Base-by-base conservation (phyloP, 1,284 basidiomycete species). In the Apiotrichum montevideense region DNA sequence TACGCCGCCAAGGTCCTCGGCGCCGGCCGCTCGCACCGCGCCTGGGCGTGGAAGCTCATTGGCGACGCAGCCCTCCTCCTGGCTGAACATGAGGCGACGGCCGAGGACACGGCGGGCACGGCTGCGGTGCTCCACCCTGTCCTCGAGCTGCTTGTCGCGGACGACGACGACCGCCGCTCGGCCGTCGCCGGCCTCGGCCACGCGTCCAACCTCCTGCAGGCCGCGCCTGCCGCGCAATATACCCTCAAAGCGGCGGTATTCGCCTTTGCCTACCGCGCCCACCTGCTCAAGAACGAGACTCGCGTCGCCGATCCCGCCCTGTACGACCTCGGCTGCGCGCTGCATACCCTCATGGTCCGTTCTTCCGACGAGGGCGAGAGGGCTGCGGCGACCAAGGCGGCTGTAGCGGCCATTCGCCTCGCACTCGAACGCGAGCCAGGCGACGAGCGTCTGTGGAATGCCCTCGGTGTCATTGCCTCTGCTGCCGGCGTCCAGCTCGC, bases 21-120 rank as follows among this genome's bases (percentile, higher is more conserved):
- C 35, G 75, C 79, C 9, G 83, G 82, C 45, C 72, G 82, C 42
- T 84, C 83, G 5, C 87, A 88, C 74, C 82, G 87, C 39, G 79
- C 82, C 4, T 80, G 90, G 29, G 85, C 83, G 0, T 98, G 95
- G 94, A 98, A 98, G 75, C 79, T 85, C 3, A 80, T 87, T 9
- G 88, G 84, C 0, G 95, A 98, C 73, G 85, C 87, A 1, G 76
- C 89, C 3, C 85, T 85, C 64, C 79, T 82, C 51, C 76, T 94
- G 0, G 86, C 87, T 0, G 57, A 62, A 11, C 67, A 66, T 40
- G 70, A 76, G 40, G 61, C 69, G 3, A 66, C 63, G n/a, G 62
- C 64, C 1, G 61, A 72, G 33, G 73, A 78, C 47, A 58, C 67
- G 3, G 58, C 63, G 6, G 64, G 63, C 5, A 69, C 73, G 0